Conservation (phyloP, 192 early-diverging fungal species). For the Backusella tarrabulga region DNA sequence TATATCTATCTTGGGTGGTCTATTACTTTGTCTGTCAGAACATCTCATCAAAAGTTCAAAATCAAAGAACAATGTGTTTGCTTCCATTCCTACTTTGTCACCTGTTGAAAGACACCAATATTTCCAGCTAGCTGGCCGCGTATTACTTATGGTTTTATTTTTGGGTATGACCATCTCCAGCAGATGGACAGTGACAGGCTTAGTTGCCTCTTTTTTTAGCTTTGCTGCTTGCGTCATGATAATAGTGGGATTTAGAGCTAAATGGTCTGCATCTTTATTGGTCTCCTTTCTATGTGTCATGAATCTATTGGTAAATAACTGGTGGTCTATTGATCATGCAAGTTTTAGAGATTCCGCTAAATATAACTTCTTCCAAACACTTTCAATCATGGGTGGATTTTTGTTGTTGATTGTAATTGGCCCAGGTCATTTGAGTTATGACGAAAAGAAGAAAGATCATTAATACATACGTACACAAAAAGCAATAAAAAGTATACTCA, state of each 20-base stretch:
- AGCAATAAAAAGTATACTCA: background rate
- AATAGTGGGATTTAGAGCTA: conserved; percentile 95
- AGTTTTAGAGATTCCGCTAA: conserved; percentile 90
- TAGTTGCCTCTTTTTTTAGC: conserved; percentile 71
- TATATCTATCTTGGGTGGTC: conserved; percentile 87
- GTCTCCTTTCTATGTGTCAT: conserved; percentile 85
- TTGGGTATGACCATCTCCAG: conserved; percentile 87
- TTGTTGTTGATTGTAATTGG: conserved; percentile 89
- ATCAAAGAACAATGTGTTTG: conserved; percentile 74
- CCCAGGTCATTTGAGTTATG: conserved; percentile 40
- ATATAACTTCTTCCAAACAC: conserved; percentile 99
- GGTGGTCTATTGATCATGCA: conserved; percentile 66
- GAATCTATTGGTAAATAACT: conserved; percentile 95
- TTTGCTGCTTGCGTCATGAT: conserved; percentile 89
- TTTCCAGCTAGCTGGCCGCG: conserved; percentile 86
- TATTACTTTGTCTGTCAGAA: conserved; percentile 93
- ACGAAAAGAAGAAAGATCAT: conserved; percentile 38
- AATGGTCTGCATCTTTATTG: conserved; percentile 91
- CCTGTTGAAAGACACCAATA: conserved; percentile 85
- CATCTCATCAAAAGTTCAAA: conserved; percentile 38
- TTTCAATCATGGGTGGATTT: conserved; percentile 85
- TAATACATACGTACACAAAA: background rate
- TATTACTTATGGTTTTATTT: conserved; percentile 92
- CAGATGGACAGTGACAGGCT: conserved; percentile 65
- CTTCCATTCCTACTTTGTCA: conserved; percentile 81